Evolutionary conservation across 164 flowering plant genomes (phyloP).

Genomic region (Vitis cinerea): DNA sequence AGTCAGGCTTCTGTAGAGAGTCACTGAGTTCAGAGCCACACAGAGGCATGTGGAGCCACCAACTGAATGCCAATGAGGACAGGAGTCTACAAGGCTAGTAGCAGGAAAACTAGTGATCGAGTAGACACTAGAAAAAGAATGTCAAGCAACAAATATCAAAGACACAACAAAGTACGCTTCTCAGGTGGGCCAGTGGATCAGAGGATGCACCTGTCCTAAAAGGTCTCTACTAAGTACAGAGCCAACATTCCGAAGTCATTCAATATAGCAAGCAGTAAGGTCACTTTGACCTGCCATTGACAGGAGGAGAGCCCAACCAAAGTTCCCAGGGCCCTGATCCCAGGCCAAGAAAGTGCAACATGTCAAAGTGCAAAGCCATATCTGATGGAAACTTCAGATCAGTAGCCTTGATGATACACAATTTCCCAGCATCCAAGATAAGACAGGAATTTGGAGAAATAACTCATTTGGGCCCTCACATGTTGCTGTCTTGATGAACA

Average conservation of each 20-base stretch:
- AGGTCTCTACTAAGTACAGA: no score
- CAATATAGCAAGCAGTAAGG: neutral
- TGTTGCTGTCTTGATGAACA: no score
- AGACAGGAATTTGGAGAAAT: no score
- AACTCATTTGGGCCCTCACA: no score
- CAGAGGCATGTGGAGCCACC: neutral
- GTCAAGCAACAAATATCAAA: neutral
- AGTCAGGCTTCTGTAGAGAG: neutral
- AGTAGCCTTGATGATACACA: no score
- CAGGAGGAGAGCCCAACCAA: neutral
- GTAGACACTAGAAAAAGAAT: neutral
- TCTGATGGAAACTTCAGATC: no score
- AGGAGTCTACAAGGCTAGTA: neutral
- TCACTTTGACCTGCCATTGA: neutral
- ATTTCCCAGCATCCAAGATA: no score
- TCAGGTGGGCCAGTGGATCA: no score
- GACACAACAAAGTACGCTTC: neutral
- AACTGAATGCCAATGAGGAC: neutral
- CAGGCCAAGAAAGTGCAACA: neutral
- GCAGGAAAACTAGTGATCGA: no score
- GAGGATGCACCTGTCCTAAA: no score
- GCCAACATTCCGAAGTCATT: no score
- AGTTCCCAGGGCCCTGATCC: neutral
- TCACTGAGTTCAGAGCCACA: neutral
- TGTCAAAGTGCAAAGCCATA: no score